Percentiles rank a stretch among this genome's conserved stretches.
These are phyloP conservation scores for Harrya chromipes DNA, from an alignment of 768 basidiomycete genomes.

Conservation along the genomic window DNA sequence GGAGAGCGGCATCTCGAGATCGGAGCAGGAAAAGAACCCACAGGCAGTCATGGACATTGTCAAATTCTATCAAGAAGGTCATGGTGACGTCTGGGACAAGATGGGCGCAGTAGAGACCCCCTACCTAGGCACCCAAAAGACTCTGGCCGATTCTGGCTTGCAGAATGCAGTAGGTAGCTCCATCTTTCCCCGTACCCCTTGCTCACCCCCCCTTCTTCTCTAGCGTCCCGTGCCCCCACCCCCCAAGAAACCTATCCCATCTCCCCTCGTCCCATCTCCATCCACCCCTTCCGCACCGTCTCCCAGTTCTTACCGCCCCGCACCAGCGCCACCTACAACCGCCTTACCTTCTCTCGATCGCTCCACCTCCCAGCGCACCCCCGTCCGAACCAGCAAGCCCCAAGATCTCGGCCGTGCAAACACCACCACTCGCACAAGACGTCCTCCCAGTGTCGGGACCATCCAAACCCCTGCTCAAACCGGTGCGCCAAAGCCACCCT, in stretches of 20 bases:
- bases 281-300: conserved; percentile 32
- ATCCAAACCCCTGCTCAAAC: conserved; percentile 27
- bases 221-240: conserved; percentile 41
- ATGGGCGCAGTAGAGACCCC: conserved; percentile 54
- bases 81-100: conserved; percentile 83
- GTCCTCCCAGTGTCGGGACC: conserved; percentile 42
- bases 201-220: conserved; percentile 9
- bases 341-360: conserved; percentile 76
- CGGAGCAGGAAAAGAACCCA: conserved; percentile 96
- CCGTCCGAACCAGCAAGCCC: conserved; percentile 47
- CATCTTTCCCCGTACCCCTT: not conserved
- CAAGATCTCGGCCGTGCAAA: conserved; percentile 57
- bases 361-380: conserved; percentile 80
- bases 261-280: conserved; percentile 27
- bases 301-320: conserved; percentile 62
- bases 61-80: conserved; percentile 94
- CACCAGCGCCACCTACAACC: conserved; percentile 67
- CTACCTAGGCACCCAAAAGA: conserved; percentile 25
- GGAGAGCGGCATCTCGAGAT: conserved; percentile 91
- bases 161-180: conserved; percentile 51
- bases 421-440: conserved; percentile 65
- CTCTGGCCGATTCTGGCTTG: conserved; percentile 45
- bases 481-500: conserved; percentile 34
- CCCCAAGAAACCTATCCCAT: conserved; percentile 37
- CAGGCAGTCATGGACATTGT: conserved; percentile 99